Evolutionary conservation across 1,284 basidiomycete genomes (phyloP).

Genomic region (Trametes pubescens): DNA sequence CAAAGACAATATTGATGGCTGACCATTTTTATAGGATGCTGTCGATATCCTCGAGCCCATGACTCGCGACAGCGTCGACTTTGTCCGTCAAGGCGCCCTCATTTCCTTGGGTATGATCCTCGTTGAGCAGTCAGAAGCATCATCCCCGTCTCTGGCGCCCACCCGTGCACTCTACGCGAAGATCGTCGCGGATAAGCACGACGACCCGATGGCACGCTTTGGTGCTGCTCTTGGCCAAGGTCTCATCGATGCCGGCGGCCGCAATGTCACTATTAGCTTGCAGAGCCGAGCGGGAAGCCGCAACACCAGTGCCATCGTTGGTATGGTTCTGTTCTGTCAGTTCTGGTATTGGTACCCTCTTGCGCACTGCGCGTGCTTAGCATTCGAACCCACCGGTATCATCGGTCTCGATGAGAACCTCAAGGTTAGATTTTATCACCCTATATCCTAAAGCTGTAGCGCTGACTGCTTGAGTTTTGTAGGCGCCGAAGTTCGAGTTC

Average conservation of each 20-base stretch:
- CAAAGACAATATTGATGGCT: neutral
- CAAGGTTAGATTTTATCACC: slow-evolving; percentile 48
- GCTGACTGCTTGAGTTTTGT: slow-evolving; percentile 12
- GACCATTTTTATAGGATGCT: slow-evolving; percentile 67
- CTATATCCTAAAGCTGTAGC: neutral
- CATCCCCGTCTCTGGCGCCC: slow-evolving; percentile 81
- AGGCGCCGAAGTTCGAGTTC: slow-evolving; percentile 93
- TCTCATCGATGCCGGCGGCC: slow-evolving; percentile 94
- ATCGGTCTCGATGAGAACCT: slow-evolving; percentile 89
- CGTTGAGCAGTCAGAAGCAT: slow-evolving; percentile 92
- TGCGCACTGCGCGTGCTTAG: slow-evolving; percentile 91
- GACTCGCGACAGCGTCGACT: slow-evolving; percentile 96
- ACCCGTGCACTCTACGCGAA: slow-evolving; percentile 87
- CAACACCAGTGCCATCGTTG: slow-evolving; percentile 93
- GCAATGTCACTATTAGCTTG: slow-evolving; percentile 93
- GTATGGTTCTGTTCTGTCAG: slow-evolving; percentile 95
- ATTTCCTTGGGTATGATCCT: slow-evolving; percentile 95
- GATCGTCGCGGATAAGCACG: slow-evolving; percentile 93
- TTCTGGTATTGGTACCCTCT: slow-evolving; percentile 99
- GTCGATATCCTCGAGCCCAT: slow-evolving; percentile 95
- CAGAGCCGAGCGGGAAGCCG: slow-evolving; percentile 90
- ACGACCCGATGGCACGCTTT: slow-evolving; percentile 97
- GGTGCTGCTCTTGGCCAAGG: slow-evolving; percentile 95
- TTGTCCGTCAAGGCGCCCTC: slow-evolving; percentile 97
- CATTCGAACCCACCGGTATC: slow-evolving; percentile 93